Base-by-base conservation (phyloP, 352 stramenopile genomes). In the Pythium rishiriense region DNA sequence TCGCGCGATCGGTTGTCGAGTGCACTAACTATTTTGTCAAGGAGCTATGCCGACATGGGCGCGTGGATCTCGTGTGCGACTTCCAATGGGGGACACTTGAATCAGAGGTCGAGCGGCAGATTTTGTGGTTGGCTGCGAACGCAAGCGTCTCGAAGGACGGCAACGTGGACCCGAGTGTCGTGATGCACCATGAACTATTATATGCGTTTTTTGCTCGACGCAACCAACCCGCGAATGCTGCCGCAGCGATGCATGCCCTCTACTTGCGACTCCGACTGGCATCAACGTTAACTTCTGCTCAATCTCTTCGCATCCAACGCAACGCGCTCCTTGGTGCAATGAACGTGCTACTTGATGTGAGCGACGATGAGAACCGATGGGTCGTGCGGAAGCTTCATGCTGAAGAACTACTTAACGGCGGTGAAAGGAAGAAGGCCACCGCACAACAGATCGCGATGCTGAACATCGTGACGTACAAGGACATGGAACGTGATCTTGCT, bases 21-120 rank as follows among this genome's bases (percentile, higher is more conserved):
- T 91, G 84, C 22, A 80, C 87, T 12, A 86, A 73, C 54, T 86
- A 88, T 60, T 68, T 93, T 21, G 81, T 91, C 11, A 91, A 91
- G 66, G 82, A 91, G 48, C 62, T 91, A 21, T 84, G 74, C 22
- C 84, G 81, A 19, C 83, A 88, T 47, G 78, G 80, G 2, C 81
- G 83, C 21, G 49, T 90, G 43, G 84, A 91, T 41, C 58, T 91
- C 22, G 77, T 93, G 15, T 89, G 84, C 48, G 81, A 93, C 22
- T 70, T 93, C 28, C 80, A 89, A 62, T 93, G 84, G 84, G 79
- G 76, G 10, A 53, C 72, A 0, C 58, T 90, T 8, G 81, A 88
- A 56, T 52, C 59, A 1, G 72, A 90, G 37, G 82, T 93, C 5
- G 84, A 93, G 55, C 81, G 81, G 58, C 79, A 91, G 19, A 72